These are phyloP conservation scores for Rhododendron ovatum DNA, from an alignment of 148 eudicot genomes.

Conservation along the genomic window DNA sequence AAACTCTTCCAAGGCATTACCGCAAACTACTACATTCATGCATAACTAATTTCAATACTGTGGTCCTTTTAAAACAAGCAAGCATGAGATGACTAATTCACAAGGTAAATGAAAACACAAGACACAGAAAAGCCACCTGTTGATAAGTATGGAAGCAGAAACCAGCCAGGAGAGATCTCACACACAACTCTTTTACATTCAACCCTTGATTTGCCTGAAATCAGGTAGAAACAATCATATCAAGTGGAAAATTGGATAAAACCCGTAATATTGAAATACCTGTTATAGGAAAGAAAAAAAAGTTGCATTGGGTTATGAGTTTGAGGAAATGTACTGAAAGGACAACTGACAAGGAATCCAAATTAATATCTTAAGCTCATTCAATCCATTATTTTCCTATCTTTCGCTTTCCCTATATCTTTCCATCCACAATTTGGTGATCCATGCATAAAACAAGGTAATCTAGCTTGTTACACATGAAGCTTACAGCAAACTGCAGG, in stretches of 20 bases:
- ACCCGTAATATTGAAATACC: neutral
- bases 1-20: neutral
- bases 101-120: neutral
- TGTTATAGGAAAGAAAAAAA: too few relatives aligned
- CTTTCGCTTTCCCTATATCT: neutral
- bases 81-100: neutral
- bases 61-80: neutral
- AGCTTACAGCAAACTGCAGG: slow-evolving; percentile 49
- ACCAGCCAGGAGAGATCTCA: slow-evolving; percentile 42
- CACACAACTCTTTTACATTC: slow-evolving; percentile 36
- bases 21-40: neutral
- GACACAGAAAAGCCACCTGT: slow-evolving; percentile 24
- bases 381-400: neutral
- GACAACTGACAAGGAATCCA: neutral
- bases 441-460: neutral
- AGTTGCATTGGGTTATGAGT: neutral
- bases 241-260: neutral
- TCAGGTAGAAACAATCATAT: neutral
- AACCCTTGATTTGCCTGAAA: slow-evolving; percentile 49
- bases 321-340: neutral
- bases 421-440: neutral
- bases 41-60: neutral
- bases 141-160: slow-evolving; percentile 54
- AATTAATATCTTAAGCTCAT: neutral
- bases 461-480: neutral